These are phyloP conservation scores for Theobroma cacao DNA, from an alignment of 345 rosid genomes.

Conservation along the genomic window DNA sequence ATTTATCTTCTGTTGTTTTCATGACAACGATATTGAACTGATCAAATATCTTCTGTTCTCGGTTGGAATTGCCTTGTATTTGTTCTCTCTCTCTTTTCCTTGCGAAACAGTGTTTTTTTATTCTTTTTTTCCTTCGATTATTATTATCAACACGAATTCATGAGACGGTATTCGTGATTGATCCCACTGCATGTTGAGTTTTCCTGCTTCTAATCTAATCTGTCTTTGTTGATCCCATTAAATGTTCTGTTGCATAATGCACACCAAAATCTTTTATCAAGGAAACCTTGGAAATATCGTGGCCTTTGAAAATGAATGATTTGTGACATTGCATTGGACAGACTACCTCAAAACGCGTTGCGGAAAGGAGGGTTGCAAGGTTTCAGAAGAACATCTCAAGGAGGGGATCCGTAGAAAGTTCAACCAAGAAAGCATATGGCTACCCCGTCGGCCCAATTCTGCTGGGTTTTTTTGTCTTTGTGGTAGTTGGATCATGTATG, in stretches of 20 bases:
- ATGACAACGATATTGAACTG: not conserved
- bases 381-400: slow-evolving; percentile 33
- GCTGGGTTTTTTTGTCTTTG: slow-evolving; percentile 29
- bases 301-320: too few relatives aligned
- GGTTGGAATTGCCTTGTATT: not conserved
- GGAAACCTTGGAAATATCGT: too few relatives aligned
- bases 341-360: slow-evolving; percentile 35
- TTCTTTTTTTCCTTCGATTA: not conserved
- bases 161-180: not conserved
- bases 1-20: not conserved
- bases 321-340: not conserved
- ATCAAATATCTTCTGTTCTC: not conserved
- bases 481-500: slow-evolving; percentile 34
- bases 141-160: not conserved
- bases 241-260: not conserved
- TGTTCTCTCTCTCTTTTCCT: not conserved
- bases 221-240: not conserved
- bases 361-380: slow-evolving; percentile 31
- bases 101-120: not conserved
- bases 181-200: not conserved
- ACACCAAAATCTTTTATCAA: too few relatives aligned
- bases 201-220: not conserved
- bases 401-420: slow-evolving; percentile 23
- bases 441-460: slow-evolving; percentile 26
- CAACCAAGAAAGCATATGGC: slow-evolving; percentile 22